Conservation (phyloP, 768 basidiomycete species). For the Vararia minispora region DNA sequence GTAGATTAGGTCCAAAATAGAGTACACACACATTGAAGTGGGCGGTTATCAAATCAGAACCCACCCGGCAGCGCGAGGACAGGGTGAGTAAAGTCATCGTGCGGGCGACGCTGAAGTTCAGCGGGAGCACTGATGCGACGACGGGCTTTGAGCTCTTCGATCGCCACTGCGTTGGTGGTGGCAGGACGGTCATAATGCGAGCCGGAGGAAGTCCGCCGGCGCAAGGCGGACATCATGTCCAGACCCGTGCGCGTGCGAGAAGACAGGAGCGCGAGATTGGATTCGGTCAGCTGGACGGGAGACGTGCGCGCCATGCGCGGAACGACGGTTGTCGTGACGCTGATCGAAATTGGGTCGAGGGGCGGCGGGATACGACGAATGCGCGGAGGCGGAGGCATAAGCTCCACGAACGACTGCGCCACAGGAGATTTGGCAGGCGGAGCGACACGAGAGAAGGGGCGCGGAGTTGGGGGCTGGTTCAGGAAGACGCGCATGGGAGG, state of each 20-base stretch:
- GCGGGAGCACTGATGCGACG: constrained; percentile 53
- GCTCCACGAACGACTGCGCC: constrained; percentile 27
- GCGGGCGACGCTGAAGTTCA: constrained; percentile 38
- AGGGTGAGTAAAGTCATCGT: constrained; percentile 47
- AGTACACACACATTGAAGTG: too few species aligned
- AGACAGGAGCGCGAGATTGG: constrained; percentile 39
- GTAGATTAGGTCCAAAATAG: too few species aligned
- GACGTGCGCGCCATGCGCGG: constrained; percentile 33
- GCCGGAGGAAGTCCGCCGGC: constrained; percentile 33
- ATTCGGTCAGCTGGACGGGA: constrained; percentile 38
- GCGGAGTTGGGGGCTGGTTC: too few species aligned
- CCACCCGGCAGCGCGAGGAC: constrained; percentile 47
- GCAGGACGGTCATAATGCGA: too few species aligned
- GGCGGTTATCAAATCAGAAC: constrained; percentile 43
- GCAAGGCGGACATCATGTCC: constrained; percentile 56
- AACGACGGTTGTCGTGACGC: constrained; percentile 37
- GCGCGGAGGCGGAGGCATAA: too few species aligned
- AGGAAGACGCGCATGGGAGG: not conserved
- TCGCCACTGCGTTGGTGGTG: constrained; percentile 18
- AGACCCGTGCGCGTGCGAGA: constrained; percentile 43
- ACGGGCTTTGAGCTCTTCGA: constrained; percentile 25
- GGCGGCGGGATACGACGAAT: too few species aligned
- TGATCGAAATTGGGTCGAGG: too few species aligned
- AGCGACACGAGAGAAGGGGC: not conserved
- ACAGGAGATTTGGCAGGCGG: too few species aligned